Conservation (phyloP, 2,329 filamentous ascomycete genomes). For the Botrytis aclada region DNA sequence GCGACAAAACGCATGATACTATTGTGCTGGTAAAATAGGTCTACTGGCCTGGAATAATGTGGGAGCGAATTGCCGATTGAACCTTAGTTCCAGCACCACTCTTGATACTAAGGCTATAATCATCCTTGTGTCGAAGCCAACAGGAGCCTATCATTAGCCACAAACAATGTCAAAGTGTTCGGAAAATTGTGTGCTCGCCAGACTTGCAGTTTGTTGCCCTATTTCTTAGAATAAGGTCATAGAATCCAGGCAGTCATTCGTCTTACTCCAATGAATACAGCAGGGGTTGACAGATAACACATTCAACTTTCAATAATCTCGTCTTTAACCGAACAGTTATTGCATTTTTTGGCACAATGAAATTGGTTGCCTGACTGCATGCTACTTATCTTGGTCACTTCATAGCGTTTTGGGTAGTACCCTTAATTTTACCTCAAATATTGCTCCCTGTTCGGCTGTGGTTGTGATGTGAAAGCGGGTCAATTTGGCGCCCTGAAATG, state of each 20-base stretch:
- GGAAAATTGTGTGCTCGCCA: neutral
- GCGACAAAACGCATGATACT: neutral
- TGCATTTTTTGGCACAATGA: neutral
- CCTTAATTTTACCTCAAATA: neutral
- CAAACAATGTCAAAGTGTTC: neutral
- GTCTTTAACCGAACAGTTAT: neutral
- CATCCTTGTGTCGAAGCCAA: neutral
- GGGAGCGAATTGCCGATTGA: neutral
- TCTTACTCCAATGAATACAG: neutral
- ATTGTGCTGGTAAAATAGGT: neutral
- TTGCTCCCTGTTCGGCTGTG: neutral
- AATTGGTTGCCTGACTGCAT: conserved; percentile 9
- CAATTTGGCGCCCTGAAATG: neutral
- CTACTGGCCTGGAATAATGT: neutral
- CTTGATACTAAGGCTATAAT: neutral
- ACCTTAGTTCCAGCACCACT: neutral
- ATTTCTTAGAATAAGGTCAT: neutral
- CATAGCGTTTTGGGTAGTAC: neutral
- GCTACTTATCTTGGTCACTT: neutral
- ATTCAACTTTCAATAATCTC: neutral
- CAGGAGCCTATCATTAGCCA: neutral
- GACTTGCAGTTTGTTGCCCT: neutral
- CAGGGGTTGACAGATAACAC: neutral
- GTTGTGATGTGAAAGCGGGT: neutral
- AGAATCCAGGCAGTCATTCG: neutral